These are phyloP conservation scores for Colletotrichum sp. DNA, from an alignment of 2,329 filamentous ascomycete genomes.

Conservation along the genomic window DNA sequence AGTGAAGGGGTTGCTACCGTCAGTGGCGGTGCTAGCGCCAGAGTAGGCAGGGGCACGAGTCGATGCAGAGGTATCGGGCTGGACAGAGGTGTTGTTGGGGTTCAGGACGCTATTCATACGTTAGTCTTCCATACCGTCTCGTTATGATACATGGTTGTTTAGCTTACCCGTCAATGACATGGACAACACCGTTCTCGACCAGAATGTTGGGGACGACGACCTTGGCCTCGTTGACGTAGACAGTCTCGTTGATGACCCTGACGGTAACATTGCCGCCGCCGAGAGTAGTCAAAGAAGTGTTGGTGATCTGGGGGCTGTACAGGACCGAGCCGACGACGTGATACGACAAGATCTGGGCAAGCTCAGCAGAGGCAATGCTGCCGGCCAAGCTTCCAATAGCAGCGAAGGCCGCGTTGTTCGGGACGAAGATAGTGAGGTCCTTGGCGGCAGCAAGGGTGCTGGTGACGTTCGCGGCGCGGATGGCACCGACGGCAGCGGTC, in stretches of 20 bases:
- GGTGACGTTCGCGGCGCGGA: slow-evolving; percentile 47
- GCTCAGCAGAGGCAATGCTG: slow-evolving; percentile 49
- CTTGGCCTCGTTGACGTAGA: slow-evolving; percentile 52
- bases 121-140: background rate
- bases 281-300: slow-evolving; percentile 23
- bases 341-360: slow-evolving; percentile 63
- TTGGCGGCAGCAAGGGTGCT: slow-evolving; percentile 41
- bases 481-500: slow-evolving; percentile 50
- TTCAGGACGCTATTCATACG: slow-evolving; percentile 56
- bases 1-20: slow-evolving; percentile 57
- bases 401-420: slow-evolving; percentile 64
- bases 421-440: slow-evolving; percentile 69
- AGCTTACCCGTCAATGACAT: slow-evolving; percentile 61
- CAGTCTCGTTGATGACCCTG: slow-evolving; percentile 47
- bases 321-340: slow-evolving; percentile 64
- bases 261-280: slow-evolving; percentile 29
- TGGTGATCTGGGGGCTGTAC: slow-evolving; percentile 47
- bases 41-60: slow-evolving; percentile 59
- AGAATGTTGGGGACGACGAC: slow-evolving; percentile 55
- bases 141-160: background rate
- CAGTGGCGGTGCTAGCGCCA: slow-evolving; percentile 52
- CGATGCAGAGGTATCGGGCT: slow-evolving; percentile 44
- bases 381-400: slow-evolving; percentile 57
- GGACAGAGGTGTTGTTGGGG: slow-evolving; percentile 50
- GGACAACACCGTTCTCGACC: slow-evolving; percentile 60